These are phyloP conservation scores for Solanum appendiculatum DNA, from an alignment of 257 asterid genomes.

Conservation along the genomic window DNA sequence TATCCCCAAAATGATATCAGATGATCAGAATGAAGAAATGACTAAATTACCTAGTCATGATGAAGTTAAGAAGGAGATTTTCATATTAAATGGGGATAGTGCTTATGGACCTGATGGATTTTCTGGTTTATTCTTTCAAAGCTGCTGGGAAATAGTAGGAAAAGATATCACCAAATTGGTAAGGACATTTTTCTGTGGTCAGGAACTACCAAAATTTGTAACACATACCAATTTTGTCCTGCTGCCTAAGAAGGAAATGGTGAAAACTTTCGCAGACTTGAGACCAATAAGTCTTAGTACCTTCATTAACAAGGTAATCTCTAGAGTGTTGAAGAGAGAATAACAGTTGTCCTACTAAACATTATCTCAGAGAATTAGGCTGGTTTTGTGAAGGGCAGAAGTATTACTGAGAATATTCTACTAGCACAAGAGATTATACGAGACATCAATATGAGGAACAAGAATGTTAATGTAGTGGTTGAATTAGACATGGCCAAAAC, in stretches of 20 bases:
- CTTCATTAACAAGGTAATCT: not conserved
- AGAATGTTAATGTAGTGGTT: too few species aligned
- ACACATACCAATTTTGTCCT: too few species aligned
- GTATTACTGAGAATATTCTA: not conserved
- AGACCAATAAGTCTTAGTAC: not conserved
- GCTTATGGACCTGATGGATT: not conserved
- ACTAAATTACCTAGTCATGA: not conserved
- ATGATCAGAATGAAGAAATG: not conserved
- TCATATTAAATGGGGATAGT: too few species aligned
- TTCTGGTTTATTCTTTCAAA: not conserved
- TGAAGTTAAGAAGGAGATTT: not conserved
- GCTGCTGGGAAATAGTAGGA: not conserved
- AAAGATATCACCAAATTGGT: not conserved
- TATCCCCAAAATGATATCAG: not conserved
- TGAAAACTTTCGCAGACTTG: too few species aligned
- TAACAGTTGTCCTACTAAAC: not conserved
- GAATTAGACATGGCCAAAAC: too few species aligned
- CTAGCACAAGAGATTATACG: too few species aligned
- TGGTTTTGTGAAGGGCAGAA: not conserved
- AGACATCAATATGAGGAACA: too few species aligned
- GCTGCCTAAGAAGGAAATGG: not conserved
- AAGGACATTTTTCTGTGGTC: not conserved
- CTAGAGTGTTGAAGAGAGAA: not conserved
- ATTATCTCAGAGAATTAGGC: not conserved
- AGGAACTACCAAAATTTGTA: not conserved